A percentile compares a stretch with the other conserved stretches of the same genome.
These are phyloP conservation scores for Blastocystis sp. DNA, from an alignment of 352 stramenopile species.

Conservation along the genomic window DNA sequence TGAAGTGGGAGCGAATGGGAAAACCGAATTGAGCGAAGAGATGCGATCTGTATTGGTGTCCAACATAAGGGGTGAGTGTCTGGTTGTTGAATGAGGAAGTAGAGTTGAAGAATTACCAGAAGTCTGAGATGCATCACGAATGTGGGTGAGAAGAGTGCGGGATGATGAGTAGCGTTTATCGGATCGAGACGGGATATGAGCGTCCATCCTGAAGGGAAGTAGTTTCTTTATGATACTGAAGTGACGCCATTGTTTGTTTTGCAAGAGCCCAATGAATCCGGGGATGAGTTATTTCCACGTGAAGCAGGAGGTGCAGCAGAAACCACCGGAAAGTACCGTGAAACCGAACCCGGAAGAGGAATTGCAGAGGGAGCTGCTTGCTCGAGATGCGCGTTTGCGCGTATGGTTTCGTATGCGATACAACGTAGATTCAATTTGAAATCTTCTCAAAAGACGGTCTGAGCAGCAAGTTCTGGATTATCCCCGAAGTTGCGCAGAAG, in stretches of 20 bases:
- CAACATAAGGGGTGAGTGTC: background rate
- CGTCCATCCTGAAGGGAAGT: background rate
- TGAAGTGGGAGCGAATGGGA: background rate
- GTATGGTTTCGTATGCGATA: background rate
- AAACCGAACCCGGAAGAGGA: background rate
- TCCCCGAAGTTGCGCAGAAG: slow-evolving; percentile 16
- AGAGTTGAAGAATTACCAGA: background rate
- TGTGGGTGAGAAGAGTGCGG: slow-evolving; percentile 1
- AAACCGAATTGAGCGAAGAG: slow-evolving; percentile 1
- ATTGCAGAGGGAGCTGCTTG: background rate
- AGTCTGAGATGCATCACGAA: background rate
- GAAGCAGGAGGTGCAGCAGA: background rate
- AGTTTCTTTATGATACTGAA: background rate
- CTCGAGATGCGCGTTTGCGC: background rate
- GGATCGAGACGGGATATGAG: background rate
- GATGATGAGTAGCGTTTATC: slow-evolving; percentile 2
- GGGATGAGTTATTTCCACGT: background rate
- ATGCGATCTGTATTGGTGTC: background rate
- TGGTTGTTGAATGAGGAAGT: background rate
- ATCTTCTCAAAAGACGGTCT: background rate
- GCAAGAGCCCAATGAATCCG: background rate
- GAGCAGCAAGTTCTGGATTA: background rate
- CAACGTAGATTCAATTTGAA: background rate
- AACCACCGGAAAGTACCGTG: background rate
- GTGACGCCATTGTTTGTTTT: background rate